phyloP scores from a whole-genome alignment of 495 filamentous ascomycete genomes.

The Aspergillus kassunensis region DNA sequence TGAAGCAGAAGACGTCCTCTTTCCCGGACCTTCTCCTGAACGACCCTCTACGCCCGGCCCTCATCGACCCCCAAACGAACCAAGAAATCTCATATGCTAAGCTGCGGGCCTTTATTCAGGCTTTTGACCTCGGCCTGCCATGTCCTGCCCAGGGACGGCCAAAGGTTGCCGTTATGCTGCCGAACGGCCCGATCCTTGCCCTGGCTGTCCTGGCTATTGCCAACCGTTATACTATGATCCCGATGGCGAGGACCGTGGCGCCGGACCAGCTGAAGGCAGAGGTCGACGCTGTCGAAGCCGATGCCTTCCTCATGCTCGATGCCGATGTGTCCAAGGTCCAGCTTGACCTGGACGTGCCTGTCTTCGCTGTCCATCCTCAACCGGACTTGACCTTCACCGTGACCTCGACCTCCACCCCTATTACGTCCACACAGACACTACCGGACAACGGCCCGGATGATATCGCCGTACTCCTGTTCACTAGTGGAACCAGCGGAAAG shows the following conservation, averaged over 20 bases:
- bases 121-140: conserved; percentile 1
- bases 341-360: neutral
- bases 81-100: neutral
- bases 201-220: neutral
- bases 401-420: too few relatives aligned
- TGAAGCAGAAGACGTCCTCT: neutral
- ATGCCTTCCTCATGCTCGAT: conserved; percentile 1
- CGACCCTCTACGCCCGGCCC: neutral
- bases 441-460: neutral
- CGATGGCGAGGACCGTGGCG: conserved; percentile 1
- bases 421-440: neutral
- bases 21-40: neutral
- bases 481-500: conserved; percentile 1
- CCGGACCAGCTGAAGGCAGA: neutral
- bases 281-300: neutral
- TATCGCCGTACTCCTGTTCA: neutral
- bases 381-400: conserved; percentile 3
- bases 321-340: neutral
- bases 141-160: neutral
- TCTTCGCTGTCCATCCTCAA: neutral
- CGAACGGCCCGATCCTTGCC: conserved; percentile 1
- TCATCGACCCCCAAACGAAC: neutral
- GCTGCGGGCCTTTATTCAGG: neutral
- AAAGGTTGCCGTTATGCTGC: neutral
- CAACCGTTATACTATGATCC: conserved; percentile 3